Percentiles rank a stretch among this genome's conserved stretches.
Evolutionary conservation across 73 alveolate genomes (phyloP).

Genomic region (Breviolum minutum): DNA sequence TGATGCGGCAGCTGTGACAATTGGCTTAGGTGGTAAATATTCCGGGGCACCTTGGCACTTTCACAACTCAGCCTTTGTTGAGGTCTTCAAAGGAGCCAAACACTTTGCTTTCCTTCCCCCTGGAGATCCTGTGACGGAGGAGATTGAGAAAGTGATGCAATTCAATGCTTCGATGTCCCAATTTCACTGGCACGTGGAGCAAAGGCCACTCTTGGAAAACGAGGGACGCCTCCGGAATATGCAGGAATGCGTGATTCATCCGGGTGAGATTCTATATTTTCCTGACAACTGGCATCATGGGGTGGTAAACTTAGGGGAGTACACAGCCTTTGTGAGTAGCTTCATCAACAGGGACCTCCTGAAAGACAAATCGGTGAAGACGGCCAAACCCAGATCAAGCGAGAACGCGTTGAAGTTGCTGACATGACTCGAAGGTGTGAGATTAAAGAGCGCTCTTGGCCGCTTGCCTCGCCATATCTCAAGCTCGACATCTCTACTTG

Average conservation of each 20-base stretch:
- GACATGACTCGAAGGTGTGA: neutral
- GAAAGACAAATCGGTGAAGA: neutral
- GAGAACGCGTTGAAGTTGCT: conserved; percentile 9
- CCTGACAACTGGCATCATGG: conserved; percentile 93
- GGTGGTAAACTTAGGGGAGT: conserved; percentile 42
- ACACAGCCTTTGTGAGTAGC: conserved; percentile 94
- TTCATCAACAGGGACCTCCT: conserved; percentile 60
- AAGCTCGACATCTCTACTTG: neutral
- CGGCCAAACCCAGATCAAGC: neutral
- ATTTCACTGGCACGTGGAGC: conserved; percentile 55
- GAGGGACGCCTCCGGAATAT: conserved; percentile 16
- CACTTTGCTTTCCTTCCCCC: conserved; percentile 76
- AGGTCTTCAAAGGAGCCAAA: conserved; percentile 55
- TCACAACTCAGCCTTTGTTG: conserved; percentile 79
- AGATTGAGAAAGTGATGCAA: conserved; percentile 58
- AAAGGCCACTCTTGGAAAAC: conserved; percentile 38
- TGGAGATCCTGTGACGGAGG: conserved; percentile 29
- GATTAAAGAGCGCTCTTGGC: conserved; percentile 21
- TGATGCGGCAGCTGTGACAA: conserved; percentile 60
- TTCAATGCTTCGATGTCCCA: conserved; percentile 81
- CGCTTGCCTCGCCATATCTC: neutral
- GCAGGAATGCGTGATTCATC: conserved; percentile 32
- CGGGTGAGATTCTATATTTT: conserved; percentile 78
- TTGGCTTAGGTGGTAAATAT: conserved; percentile 57
- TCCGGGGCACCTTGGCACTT: conserved; percentile 91